Conservation (phyloP, 345 rosid species). For the Firmiana major region DNA sequence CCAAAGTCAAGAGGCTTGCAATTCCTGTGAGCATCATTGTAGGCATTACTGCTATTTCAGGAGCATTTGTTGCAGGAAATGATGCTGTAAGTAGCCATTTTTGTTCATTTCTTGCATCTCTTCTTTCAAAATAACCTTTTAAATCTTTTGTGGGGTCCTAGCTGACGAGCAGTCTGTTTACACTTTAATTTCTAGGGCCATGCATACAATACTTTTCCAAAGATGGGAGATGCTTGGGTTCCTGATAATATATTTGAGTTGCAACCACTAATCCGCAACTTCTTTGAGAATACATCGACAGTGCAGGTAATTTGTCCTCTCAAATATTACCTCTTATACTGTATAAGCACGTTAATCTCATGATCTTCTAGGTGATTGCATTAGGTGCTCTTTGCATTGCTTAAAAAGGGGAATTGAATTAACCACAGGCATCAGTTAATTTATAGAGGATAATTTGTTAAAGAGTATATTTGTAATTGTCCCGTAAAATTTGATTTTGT, state of each 20-base stretch:
- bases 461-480: neutral
- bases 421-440: neutral
- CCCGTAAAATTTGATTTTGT: neutral
- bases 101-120: neutral
- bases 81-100: slow-evolving; percentile 63
- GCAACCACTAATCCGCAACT: slow-evolving; percentile 83
- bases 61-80: slow-evolving; percentile 97
- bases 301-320: slow-evolving; percentile 62
- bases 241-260: slow-evolving; percentile 71
- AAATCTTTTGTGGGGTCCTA: neutral
- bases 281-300: slow-evolving; percentile 83
- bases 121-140: neutral
- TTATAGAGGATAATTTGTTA: neutral
- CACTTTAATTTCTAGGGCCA: slow-evolving; percentile 49
- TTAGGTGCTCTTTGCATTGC: neutral
- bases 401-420: neutral
- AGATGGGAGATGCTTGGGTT: slow-evolving; percentile 90
- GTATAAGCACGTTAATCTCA: neutral
- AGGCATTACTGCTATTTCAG: slow-evolving; percentile 83
- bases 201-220: slow-evolving; percentile 89
- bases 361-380: neutral
- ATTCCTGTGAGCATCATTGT: slow-evolving; percentile 80
- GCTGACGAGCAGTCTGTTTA: neutral
- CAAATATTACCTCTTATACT: neutral
- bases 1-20: slow-evolving; percentile 76